Base-by-base conservation (phyloP, 108 stramenopile species). In the Pseudonitzschia delicatissima region DNA sequence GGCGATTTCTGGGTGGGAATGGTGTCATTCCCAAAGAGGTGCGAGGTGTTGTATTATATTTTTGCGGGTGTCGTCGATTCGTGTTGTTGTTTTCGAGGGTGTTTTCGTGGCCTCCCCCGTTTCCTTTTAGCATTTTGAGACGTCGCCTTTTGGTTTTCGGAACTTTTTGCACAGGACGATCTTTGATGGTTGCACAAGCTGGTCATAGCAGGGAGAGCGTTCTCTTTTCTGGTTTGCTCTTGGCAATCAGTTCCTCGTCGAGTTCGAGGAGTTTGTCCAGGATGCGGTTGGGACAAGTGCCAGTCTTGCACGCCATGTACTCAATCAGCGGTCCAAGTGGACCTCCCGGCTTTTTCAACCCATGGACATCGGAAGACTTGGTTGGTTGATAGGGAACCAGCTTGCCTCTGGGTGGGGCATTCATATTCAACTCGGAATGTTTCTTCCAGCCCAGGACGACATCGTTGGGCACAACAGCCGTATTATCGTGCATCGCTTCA, bases 291-390 rank as follows among this genome's bases (percentile, higher is more conserved):
- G 39, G 39, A 1, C 13, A 26, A 5, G 57, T 34, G 6, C 27
- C 64, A 11, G 64, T 65, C 47, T 35, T 69, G 49, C 32, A 59
- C 1, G 75, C 60, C 2, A 76, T 49, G 57, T 64, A 69, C 64
- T 76, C 75, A 21, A 76, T 26, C 31, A 76, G 34, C 21, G 63
- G 32, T 50, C 68, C 64, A 15, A 69, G 57, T 11, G 68, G 75
- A 13, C 45, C 20, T 15, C 20, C 25, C 2, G 40, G 58, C 45
- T 35, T 61, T 17, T 23, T 20, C 4, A 44, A 15, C 20, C 26
- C 18, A 11, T 26, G 37, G 26, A 11, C 34, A n/a, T 61, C 40
- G 27, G 29, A 42, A 57, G 12, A n/a, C 7, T 21, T 66, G 25
- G 42, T 50, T 27, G 11, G 67, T 5, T 26, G 29, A 57, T 40